Base-by-base conservation (phyloP, 129 eudicot genomes). In the Chrysanthemum seticuspe region DNA sequence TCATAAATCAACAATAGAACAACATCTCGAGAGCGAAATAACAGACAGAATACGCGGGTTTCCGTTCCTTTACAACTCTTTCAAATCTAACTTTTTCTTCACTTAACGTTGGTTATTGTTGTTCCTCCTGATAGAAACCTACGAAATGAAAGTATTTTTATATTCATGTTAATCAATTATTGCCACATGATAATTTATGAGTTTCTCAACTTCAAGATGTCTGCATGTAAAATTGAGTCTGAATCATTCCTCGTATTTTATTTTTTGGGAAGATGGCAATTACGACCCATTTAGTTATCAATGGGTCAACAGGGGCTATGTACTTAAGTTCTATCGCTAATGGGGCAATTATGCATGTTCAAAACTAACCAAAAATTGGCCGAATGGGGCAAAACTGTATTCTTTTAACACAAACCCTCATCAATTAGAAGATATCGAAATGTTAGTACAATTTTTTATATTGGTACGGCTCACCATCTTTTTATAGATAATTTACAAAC, bases 91-190 rank as follows among this genome's bases (percentile, higher is more conserved):
- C 3, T 18, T 45, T 29, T 27, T 71, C 40, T 18, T 54, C 50
- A 29, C 29, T 53, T 6, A 31, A 70, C n/a, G n/a, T n/a, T n/a
- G n/a, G n/a, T n/a, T n/a, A n/a, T n/a, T n/a, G n/a, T n/a, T n/a
- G n/a, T n/a, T n/a, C n/a, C n/a, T n/a, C 69, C 71, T 34, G n/a
- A 74, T 74, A 51, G 19, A 73, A 73, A 57, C 75, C 66, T 71
- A 40, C 65, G 13, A 34, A 34, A 71, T 13, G 25, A 59, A 59
- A 2, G 36, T 4, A 40, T 1, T 1, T 44, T 40, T 58, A 60
- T 4, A 61, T 27, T 21, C 29, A 27, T 11, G 10, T 61, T 67
- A 49, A 12, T 23, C 25, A 23, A 23, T 0, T 23, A 23, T 1
- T 23, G 25, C 25, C 1, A 23, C 25, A 23, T 1, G 1, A 23